Evolutionary conservation across 2,329 filamentous ascomycete genomes (phyloP).

Genomic region (Pseudocercospora macadamiae): DNA sequence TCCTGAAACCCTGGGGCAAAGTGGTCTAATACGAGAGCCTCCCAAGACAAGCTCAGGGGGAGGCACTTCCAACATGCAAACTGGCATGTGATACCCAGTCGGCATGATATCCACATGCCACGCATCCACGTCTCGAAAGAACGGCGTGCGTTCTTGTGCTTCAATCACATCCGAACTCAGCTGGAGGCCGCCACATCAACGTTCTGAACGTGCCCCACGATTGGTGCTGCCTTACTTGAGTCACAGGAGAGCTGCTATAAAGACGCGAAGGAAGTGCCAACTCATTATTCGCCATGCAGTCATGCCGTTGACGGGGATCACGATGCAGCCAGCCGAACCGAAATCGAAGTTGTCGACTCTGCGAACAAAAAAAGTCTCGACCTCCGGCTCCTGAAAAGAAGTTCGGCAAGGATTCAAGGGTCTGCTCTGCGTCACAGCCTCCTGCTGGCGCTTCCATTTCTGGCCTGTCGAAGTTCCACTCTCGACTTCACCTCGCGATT

Average conservation of each 20-base stretch:
- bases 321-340: neutral
- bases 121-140: neutral
- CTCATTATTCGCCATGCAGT: neutral
- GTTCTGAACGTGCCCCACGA: neutral
- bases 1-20: neutral
- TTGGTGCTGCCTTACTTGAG: neutral
- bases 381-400: conserved; percentile 1
- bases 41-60: neutral
- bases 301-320: neutral
- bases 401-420: neutral
- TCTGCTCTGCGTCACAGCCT: conserved; percentile 1
- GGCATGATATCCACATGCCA: conserved; percentile 2
- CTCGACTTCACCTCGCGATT: neutral
- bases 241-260: neutral
- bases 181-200: neutral
- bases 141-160: neutral
- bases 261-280: neutral
- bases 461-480: neutral
- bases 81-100: neutral
- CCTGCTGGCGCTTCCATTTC: neutral
- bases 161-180: neutral
- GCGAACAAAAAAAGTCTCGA: neutral
- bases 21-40: neutral
- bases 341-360: neutral
- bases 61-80: neutral